Evolutionary conservation across 768 basidiomycete species (phyloP).

Genomic region (Dacryopinax primogenitus): DNA sequence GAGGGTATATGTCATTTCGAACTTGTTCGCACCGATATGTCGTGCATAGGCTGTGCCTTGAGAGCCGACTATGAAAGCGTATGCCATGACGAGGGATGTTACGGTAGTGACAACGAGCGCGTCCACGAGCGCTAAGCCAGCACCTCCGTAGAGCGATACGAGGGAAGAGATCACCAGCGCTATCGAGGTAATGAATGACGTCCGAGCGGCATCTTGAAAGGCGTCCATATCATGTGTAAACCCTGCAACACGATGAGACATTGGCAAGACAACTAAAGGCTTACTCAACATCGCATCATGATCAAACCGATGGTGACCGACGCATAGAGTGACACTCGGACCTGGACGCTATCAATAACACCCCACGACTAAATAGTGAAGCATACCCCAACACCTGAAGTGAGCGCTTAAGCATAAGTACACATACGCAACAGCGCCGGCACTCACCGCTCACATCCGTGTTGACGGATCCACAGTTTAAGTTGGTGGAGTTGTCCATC

Average conservation of each 20-base stretch:
- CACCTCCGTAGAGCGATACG: neutral
- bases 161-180: neutral
- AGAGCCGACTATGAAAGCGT: constrained; percentile 5
- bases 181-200: neutral
- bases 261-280: neutral
- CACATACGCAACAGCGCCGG: neutral
- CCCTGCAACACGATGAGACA: neutral
- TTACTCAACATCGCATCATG: neutral
- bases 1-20: neutral
- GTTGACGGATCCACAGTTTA: neutral
- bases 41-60: neutral
- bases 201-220: neutral
- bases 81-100: constrained; percentile 3
- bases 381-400: neutral
- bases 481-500: neutral
- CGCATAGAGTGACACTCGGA: neutral
- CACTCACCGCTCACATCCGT: constrained; percentile 4
- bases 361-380: neutral
- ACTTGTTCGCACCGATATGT: neutral
- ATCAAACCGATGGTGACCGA: neutral
- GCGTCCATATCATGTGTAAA: constrained; percentile 3
- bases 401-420: neutral
- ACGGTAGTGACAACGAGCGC: neutral
- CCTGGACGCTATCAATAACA: neutral
- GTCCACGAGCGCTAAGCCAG: neutral